phyloP scores from a whole-genome alignment of 805 yeast species.

The Kazachstania taianensis region DNA sequence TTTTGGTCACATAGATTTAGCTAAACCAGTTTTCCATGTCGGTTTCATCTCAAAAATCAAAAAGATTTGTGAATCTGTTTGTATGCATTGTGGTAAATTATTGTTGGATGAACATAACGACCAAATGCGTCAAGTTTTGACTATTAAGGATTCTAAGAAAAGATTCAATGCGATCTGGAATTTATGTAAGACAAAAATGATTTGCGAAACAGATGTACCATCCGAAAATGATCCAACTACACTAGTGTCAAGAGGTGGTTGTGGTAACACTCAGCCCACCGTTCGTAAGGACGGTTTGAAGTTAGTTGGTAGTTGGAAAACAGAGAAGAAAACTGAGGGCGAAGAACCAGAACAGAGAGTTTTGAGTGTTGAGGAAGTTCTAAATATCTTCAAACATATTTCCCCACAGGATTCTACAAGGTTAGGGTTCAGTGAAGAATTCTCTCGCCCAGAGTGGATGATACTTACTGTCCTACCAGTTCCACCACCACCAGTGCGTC shows the following conservation, averaged over 20 bases:
- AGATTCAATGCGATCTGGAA: constrained; percentile 97
- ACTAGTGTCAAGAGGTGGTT: constrained; percentile 76
- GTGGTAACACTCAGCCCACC: constrained; percentile 95
- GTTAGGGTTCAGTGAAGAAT: constrained; percentile 88
- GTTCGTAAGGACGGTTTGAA: constrained; percentile 93
- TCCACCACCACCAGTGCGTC: constrained; percentile 99
- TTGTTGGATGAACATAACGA: constrained; percentile 66
- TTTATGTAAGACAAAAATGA: constrained; percentile 81
- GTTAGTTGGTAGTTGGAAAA: constrained; percentile 98
- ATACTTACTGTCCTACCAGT: constrained; percentile 95
- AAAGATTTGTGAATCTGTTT: constrained; percentile 90
- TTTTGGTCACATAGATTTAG: constrained; percentile 96
- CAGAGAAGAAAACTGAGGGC: constrained; percentile 71
- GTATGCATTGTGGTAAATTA: constrained; percentile 97
- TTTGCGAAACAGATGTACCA: constrained; percentile 81
- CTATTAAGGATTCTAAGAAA: constrained; percentile 86
- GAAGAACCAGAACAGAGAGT: constrained; percentile 87
- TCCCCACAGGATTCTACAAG: constrained; percentile 70
- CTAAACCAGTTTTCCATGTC: constrained; percentile 96
- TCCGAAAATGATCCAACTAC: constrained; percentile 52
- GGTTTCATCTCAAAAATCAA: constrained; percentile 91
- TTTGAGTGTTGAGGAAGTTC: constrained; percentile 78
- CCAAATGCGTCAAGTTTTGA: constrained; percentile 76
- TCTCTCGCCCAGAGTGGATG: constrained; percentile 98
- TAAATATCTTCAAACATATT: constrained; percentile 86